Percentiles rank a stretch among this genome's conserved stretches.
These are phyloP conservation scores for Porphyra umbilicalis DNA, from an alignment of 31 red algal species.

Conservation along the genomic window DNA sequence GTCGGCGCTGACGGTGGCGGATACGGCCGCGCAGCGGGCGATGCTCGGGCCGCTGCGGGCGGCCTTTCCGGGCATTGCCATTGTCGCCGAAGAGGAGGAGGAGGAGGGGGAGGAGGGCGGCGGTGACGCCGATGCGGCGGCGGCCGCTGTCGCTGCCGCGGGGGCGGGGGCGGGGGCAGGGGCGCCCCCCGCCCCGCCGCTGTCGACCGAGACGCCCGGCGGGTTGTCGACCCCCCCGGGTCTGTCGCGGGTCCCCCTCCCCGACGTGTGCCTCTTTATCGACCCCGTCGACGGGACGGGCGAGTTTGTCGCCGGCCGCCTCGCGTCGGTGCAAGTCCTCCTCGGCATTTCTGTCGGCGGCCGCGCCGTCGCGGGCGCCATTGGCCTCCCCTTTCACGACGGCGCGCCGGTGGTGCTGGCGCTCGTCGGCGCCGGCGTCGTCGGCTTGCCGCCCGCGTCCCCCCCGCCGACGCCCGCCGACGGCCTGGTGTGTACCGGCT, in stretches of 20 bases:
- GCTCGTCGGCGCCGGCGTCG: not conserved
- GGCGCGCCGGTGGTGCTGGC: not conserved
- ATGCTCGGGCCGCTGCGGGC: not conserved
- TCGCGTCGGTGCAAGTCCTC: not conserved
- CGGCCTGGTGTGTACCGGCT: not conserved
- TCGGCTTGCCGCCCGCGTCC: not conserved
- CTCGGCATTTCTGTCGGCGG: not conserved
- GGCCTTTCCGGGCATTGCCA: not conserved
- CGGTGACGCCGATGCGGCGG: not conserved
- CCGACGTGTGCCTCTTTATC: constrained; percentile 20
- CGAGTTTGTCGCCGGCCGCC: not conserved
- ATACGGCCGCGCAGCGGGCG: not conserved
- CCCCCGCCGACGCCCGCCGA: not conserved
- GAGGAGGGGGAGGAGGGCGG: not conserved
- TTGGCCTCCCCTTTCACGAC: not conserved
- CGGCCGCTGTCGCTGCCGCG: not conserved
- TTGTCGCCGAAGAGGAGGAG: constrained; percentile 4
- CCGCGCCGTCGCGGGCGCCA: not conserved
- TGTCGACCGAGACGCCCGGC: not conserved
- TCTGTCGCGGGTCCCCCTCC: not conserved
- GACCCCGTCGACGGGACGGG: constrained; percentile 2
- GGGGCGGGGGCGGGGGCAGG: not conserved
- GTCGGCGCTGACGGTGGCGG: not conserved
- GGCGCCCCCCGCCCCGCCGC: too few relatives aligned
- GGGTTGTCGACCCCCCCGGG: not conserved